Conservation (phyloP, 2,329 filamentous ascomycete genomes). For the Penicillium sp. region DNA sequence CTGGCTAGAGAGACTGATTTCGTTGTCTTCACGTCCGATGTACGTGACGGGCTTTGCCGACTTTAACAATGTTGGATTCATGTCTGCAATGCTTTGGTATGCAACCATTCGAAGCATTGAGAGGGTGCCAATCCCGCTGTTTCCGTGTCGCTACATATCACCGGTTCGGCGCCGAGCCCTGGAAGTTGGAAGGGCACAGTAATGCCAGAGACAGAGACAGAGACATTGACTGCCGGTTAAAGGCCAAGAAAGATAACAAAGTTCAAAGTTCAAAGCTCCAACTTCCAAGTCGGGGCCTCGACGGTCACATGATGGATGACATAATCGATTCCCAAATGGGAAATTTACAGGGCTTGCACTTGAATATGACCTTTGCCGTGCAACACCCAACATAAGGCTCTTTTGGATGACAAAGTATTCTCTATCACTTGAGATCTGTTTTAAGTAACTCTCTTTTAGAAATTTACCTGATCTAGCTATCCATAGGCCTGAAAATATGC, state of each 20-base stretch:
- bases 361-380: not conserved
- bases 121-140: not conserved
- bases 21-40: not conserved
- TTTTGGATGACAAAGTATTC: no score
- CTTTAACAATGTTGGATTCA: not conserved
- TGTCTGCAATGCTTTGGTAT: not conserved
- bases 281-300: not conserved
- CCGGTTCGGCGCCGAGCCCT: not conserved
- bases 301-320: not conserved
- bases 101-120: no score
- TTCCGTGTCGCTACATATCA: no score
- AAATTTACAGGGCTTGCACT: conserved; percentile 2
- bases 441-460: not conserved
- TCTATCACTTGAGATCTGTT: no score
- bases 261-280: no score
- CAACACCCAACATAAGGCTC: not conserved
- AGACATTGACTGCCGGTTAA: not conserved
- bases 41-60: not conserved
- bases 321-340: not conserved
- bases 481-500: not conserved
- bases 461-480: not conserved
- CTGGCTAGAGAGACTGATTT: not conserved
- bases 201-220: no score
- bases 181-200: no score
- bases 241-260: not conserved